Base-by-base conservation (phyloP, 1,139 yeast species). In the Lodderomyces theae region DNA sequence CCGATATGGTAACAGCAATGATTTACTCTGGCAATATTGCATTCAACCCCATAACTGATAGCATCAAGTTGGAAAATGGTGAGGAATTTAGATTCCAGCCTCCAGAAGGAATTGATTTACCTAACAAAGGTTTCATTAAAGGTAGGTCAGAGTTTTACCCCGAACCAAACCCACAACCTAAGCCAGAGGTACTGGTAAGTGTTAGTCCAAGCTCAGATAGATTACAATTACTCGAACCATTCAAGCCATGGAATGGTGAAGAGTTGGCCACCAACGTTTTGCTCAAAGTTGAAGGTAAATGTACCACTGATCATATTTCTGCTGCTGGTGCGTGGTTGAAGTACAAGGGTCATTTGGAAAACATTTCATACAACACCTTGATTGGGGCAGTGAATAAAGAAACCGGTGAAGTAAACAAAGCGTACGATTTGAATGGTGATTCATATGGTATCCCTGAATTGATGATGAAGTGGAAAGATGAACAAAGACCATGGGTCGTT, bases 321-420 rank as follows among this genome's bases (percentile, higher is more conserved):
- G 97, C 97, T 33, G 98, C 98, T 28, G 98, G 98, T 59, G 94
- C 84, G n/a, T 92, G 98, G 98, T 79, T 92, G 66, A 92, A 92
- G 70, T 92, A 92, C 70, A 92, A 92, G 72, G 98, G 98, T 15
- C 98, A 92, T 61, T 75, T 92, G 56, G 97, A 90, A 62, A 92
- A 92, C 66, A 92, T 92, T 51, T 86, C 97, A 11, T 79, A 92
- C 70, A 92, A 92, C 70, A 90, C 97, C 6, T 74, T 92, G 55
- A 92, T 92, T 57, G 98, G 98, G 49, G 98, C 98, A 12, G 95
- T 87, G 47, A 92, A 92, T 63, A 87, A 86, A 61, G 98, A 90
- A 67, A 88, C 96, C 28, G 97, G 96, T 44, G 95, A 89, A 65
- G 97, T 89, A 35, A 92, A 92, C 69, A 80, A 75, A 49, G 96